Base-by-base conservation (phyloP, 768 basidiomycete species). In the Antrodiella citrinella region DNA sequence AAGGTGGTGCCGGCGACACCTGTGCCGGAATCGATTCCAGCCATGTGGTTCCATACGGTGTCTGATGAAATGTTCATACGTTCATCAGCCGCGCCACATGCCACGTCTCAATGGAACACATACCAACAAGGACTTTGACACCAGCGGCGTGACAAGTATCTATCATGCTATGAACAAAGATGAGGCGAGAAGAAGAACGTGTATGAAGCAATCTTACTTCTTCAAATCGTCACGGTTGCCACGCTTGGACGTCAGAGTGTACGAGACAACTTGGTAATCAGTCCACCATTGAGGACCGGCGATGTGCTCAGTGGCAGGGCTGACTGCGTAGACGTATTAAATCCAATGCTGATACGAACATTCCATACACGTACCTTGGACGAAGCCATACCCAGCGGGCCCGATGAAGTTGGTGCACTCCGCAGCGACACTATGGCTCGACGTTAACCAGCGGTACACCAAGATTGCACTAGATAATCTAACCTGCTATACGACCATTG, bases 1-100 rank as follows among this genome's bases (percentile, higher is more conserved):
- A 74, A 83, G 0, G 66, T 60, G 39, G 71, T 73, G 9, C 77
- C 78, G 1, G 64, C 77, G n/a, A 71, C 66, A 4, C 79, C 79
- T 12, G 69, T 60, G 0, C 78, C 81, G 15, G 70, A 72, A 41
- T 74, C 68, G 2, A 54, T 23, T 0, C 72, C 79, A 2, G 79
- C 63, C 83, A 84, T 84, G 59, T 86, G 84, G 62, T 86, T 84
- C 63, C 74, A 78, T 23, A 86, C 64, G 0, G 78, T 80, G 75
- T 62, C 70, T 69, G 38, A 24, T n/a, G 77, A 24, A 0, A 13
- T 18, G 18, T 15, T 49, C 2, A n/a, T n/a, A n/a, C n/a, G n/a
- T n/a, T n/a, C n/a, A n/a, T n/a, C n/a, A n/a, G n/a, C n/a, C n/a
- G n/a, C n/a, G n/a, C n/a, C n/a, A n/a, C n/a, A n/a, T n/a, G n/a